Conservation (phyloP, 2,329 filamentous ascomycete genomes). For the Metarhizium robertsii region DNA sequence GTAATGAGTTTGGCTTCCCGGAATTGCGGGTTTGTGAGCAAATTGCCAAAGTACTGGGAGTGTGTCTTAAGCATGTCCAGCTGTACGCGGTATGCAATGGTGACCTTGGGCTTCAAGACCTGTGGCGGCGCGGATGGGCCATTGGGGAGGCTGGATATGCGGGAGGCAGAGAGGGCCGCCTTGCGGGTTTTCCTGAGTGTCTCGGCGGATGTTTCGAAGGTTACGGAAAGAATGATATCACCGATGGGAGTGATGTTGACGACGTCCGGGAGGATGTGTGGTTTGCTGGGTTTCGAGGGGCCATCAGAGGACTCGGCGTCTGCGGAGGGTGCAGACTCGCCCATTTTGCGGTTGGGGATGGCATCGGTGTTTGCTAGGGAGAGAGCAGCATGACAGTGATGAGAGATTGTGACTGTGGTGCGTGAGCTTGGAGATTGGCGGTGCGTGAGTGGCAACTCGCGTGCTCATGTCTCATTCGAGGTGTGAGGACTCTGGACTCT, state of each 20-base stretch:
- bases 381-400: not conserved
- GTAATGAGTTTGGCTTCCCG: slow-evolving; percentile 50
- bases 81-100: slow-evolving; percentile 50
- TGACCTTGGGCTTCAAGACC: slow-evolving; percentile 24
- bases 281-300: not conserved
- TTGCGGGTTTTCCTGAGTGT: slow-evolving; percentile 37
- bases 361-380: slow-evolving; percentile 5
- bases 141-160: slow-evolving; percentile 15
- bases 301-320: slow-evolving; percentile 3
- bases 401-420: not conserved
- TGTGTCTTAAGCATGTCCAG: slow-evolving; percentile 45
- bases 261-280: slow-evolving; percentile 13
- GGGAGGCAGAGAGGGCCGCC: slow-evolving; percentile 22
- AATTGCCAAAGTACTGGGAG: slow-evolving; percentile 61
- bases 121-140: slow-evolving; percentile 11
- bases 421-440: not conserved
- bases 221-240: slow-evolving; percentile 57
- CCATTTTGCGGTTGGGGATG: slow-evolving; percentile 5
- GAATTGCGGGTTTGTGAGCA: slow-evolving; percentile 56
- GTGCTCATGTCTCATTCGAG: not conserved
- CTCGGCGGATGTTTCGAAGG: slow-evolving; percentile 49
- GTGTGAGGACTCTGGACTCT: not conserved
- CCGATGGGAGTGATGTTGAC: slow-evolving; percentile 47
- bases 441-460: not conserved
- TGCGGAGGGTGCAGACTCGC: slow-evolving; percentile 9